phyloP scores from a whole-genome alignment of 2,329 filamentous ascomycete species.

The Sporothrix sp. region DNA sequence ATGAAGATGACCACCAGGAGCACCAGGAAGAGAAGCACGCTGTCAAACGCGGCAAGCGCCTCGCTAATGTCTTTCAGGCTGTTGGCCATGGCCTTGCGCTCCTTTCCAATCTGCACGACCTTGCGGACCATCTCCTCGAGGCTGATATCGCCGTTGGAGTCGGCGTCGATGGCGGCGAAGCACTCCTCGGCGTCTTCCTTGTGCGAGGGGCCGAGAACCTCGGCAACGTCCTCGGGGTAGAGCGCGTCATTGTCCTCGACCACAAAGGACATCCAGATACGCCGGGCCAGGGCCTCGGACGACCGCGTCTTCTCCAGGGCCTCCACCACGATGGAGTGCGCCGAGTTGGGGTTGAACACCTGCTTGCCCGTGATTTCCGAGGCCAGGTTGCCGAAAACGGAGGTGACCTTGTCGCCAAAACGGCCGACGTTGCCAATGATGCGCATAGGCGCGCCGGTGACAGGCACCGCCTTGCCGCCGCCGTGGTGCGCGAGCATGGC shows the following conservation, averaged over 20 bases:
- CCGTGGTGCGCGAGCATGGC: constrained; percentile 38
- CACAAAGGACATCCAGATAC: constrained; percentile 98
- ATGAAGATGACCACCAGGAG: constrained; percentile 73
- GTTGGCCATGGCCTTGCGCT: constrained; percentile 77
- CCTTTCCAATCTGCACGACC: constrained; percentile 71
- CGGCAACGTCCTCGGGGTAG: constrained; percentile 69
- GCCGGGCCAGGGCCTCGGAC: constrained; percentile 83
- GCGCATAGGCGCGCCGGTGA: constrained; percentile 65
- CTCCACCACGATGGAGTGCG: constrained; percentile 81
- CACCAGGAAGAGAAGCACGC: constrained; percentile 72
- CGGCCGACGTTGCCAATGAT: constrained; percentile 66
- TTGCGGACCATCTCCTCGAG: constrained; percentile 92
- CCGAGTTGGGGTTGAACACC: constrained; percentile 84
- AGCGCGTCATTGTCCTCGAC: constrained; percentile 77
- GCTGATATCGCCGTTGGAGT: constrained; percentile 88
- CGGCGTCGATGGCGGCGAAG: constrained; percentile 70
- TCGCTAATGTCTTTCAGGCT: constrained; percentile 98
- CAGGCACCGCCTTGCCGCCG: constrained; percentile 12
- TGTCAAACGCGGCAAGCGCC: constrained; percentile 83
- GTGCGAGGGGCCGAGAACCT: constrained; percentile 72
- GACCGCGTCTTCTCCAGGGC: constrained; percentile 76
- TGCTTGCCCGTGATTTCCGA: constrained; percentile 93
- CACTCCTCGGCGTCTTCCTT: constrained; percentile 75
- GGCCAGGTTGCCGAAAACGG: constrained; percentile 84
- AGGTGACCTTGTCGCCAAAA: constrained; percentile 86